Evolutionary conservation across 2,329 filamentous ascomycete species (phyloP), one percentile per base, ranked within the genome.

Genomic region (Truncatella angustata): DNA sequence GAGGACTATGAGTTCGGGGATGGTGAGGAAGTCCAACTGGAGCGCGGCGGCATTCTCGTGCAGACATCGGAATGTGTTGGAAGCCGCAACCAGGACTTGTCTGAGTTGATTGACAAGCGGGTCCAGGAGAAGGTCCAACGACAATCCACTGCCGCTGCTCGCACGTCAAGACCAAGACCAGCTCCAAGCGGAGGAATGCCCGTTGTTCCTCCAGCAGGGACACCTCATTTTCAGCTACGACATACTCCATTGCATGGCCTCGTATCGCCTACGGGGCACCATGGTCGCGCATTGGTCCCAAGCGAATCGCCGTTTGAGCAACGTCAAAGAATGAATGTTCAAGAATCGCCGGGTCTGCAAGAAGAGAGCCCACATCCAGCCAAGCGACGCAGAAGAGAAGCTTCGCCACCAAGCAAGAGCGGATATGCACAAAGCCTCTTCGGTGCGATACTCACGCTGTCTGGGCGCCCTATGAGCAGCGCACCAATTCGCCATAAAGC

Each of bases 21-120:
- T 54, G 92, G 91, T 5, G 90, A 96, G 55, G 91, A 96, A 68
- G 67, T 97, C 49, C 79, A 84, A 52, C 74, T 97, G 49, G 91
- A 96, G 60, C 81, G 85, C 46, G 87, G 86, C 44, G 84, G 84
- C 1, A 81, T 89, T 24, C 78, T 95, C 53, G 87, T 97, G 10
- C 85, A 96, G 68, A 90, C 96, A 2, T 81, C 82, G 21, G 91
- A 96, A 52, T 81, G 79, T 35, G 75, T 88, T n/a, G 89, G 86
- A 6, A 81, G 77, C 30, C 84, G 80, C 2, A 80, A 93, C 59
- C 91, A 93, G 47, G 91, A 97, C 62, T 67, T 97, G 23, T 84
- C 87, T 0, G 85, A 86, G 24, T 69, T 97, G 24, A 72, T 94
- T 42, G 86, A 89, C 56, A 91, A 87, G 68, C 81, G 82, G 52